A percentile compares a stretch with the other conserved stretches of the same genome.
These are phyloP conservation scores for Yarrowia deformans DNA, from an alignment of 805 yeast species.

Conservation along the genomic window DNA sequence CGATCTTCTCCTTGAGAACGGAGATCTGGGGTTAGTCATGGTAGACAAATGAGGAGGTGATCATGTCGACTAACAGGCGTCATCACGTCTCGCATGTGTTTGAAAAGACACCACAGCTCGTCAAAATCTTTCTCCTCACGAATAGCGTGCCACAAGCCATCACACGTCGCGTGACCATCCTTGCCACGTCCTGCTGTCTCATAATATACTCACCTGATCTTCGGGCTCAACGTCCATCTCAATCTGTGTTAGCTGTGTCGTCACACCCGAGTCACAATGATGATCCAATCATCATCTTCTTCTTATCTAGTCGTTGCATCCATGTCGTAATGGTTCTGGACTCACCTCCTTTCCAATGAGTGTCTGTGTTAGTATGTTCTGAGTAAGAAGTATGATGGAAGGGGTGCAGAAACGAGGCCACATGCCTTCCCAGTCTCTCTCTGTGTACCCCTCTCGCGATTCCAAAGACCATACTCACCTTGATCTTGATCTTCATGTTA, in stretches of 20 bases:
- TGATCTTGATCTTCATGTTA: constrained; percentile 70
- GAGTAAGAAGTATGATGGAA: not conserved
- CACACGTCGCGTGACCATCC: too few species aligned
- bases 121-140: too few species aligned
- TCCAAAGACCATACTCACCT: constrained; percentile 51
- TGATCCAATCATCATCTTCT: not conserved
- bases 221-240: constrained; percentile 74
- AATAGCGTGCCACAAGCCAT: constrained; percentile 43
- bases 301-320: not conserved
- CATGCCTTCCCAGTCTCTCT: too few species aligned
- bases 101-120: too few species aligned
- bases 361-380: constrained; percentile 54
- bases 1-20: constrained; percentile 87
- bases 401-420: not conserved
- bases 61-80: too few species aligned
- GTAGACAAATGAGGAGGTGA: not conserved
- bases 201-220: constrained; percentile 59
- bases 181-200: too few species aligned
- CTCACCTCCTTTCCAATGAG: constrained; percentile 79
- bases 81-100: not conserved
- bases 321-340: constrained; percentile 26
- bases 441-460: too few species aligned
- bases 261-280: not conserved
- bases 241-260: constrained; percentile 53
- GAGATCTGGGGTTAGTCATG: constrained; percentile 54